Conservation (phyloP, 225 moss, liverwort and hornwort species). For the Climacium dendroides region DNA sequence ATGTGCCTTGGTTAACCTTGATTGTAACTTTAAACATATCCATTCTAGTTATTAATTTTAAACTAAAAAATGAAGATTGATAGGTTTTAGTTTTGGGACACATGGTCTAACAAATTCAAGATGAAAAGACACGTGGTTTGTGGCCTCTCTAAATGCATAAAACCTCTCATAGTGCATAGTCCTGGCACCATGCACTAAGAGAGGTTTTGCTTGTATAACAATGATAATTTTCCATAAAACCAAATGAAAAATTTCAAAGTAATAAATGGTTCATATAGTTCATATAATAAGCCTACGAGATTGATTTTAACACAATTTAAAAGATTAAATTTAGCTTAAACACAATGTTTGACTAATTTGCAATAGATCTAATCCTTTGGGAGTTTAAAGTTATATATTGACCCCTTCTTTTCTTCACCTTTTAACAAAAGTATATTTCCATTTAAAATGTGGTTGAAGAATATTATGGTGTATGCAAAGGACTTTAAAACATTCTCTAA, state of each 20-base stretch:
- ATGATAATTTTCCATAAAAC: rapidly evolving
- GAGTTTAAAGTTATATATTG: rapidly evolving
- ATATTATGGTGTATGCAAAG: background rate
- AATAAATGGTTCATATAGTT: rapidly evolving
- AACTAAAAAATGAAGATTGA: rapidly evolving
- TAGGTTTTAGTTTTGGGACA: too few species aligned
- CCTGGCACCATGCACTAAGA: too few species aligned
- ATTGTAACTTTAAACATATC: background rate
- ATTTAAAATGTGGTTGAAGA: background rate
- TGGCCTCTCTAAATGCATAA: too few species aligned
- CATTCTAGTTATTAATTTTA: too few species aligned
- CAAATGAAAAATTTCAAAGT: background rate
- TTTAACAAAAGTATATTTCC: too few species aligned
- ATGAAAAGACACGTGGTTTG: too few species aligned
- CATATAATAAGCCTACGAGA: rapidly evolving
- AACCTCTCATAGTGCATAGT: too few species aligned
- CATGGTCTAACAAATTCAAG: too few species aligned
- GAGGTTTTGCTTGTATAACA: too few species aligned
- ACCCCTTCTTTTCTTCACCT: background rate
- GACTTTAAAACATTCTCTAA: rapidly evolving
- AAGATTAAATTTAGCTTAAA: background rate
- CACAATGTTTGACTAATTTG: background rate
- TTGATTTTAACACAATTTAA: background rate
- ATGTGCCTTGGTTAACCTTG: background rate
- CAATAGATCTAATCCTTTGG: rapidly evolving